Conservation (phyloP, 148 eudicot genomes). For the Persicaria maculosa region DNA sequence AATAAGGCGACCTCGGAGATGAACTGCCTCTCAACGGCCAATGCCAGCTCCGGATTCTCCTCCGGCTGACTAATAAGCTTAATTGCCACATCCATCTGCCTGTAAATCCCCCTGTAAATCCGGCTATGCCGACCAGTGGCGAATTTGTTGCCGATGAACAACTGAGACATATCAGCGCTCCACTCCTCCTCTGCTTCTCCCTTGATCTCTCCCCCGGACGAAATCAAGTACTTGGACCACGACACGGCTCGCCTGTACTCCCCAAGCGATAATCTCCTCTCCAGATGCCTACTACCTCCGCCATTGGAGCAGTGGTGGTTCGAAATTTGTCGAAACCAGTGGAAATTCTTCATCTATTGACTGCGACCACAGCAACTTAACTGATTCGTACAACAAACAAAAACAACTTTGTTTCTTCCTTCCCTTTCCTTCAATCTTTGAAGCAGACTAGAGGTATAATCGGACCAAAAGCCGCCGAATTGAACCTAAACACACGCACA, state of each 20-base stretch:
- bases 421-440: neutral
- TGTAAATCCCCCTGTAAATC: slow-evolving; percentile 83
- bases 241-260: slow-evolving; percentile 79
- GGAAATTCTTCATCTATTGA: slow-evolving; percentile 54
- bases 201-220: slow-evolving; percentile 73
- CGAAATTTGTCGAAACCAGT: slow-evolving; percentile 57
- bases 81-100: slow-evolving; percentile 78
- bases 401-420: neutral
- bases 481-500: neutral
- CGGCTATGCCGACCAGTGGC: slow-evolving; percentile 91
- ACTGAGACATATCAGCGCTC: slow-evolving; percentile 96
- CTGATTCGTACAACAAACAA: neutral
- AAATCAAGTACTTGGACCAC: slow-evolving; percentile 92
- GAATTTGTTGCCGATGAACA: slow-evolving; percentile 72
- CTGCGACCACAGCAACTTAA: neutral
- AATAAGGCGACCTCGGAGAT: slow-evolving; percentile 72
- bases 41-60: slow-evolving; percentile 77
- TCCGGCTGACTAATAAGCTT: slow-evolving; percentile 94
- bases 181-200: slow-evolving; percentile 72
- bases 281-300: slow-evolving; percentile 24
- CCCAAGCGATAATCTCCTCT: slow-evolving; percentile 62
- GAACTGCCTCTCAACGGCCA: slow-evolving; percentile 64
- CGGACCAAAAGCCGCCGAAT: neutral
- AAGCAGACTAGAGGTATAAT: neutral
- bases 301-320: slow-evolving; percentile 19